Evolutionary conservation across 2,329 filamentous ascomycete genomes (phyloP).

Genomic region (Aspergillus chevalieri): DNA sequence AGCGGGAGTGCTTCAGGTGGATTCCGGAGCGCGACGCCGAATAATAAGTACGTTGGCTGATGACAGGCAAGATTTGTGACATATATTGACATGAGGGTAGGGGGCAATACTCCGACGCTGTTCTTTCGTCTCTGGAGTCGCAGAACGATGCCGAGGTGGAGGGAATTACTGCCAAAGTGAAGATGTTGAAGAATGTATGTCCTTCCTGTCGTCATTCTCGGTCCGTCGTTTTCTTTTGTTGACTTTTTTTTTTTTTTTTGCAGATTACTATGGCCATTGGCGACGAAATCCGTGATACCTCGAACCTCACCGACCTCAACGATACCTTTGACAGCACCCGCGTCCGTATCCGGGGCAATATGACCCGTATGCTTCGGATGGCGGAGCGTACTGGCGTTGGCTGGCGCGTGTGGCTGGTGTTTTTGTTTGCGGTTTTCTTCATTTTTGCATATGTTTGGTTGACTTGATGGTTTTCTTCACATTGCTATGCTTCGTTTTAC

Average conservation of each 20-base stretch:
- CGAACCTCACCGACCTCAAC: conserved; percentile 88
- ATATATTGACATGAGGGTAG: conserved; percentile 36
- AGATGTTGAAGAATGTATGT: conserved; percentile 79
- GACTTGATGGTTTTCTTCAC: conserved; percentile 51
- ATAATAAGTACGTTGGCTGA: conserved; percentile 51
- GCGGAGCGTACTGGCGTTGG: conserved; percentile 88
- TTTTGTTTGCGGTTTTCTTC: conserved; percentile 75
- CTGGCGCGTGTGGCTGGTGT: conserved; percentile 89
- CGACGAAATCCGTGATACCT: conserved; percentile 87
- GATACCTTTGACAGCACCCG: conserved; percentile 84
- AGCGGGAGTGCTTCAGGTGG: conserved; percentile 22
- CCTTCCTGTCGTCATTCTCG: neutral
- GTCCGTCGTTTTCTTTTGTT: neutral
- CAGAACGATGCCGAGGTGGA: conserved; percentile 89
- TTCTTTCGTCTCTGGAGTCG: conserved; percentile 87
- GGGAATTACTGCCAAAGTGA: conserved; percentile 86
- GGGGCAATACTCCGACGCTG: conserved; percentile 87
- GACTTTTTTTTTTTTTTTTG: neutral
- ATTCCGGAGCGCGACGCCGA: conserved; percentile 62
- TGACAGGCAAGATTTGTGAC: neutral
- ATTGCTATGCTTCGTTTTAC: neutral
- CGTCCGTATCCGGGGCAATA: conserved; percentile 75
- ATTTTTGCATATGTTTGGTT: conserved; percentile 93
- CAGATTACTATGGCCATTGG: conserved; percentile 90
- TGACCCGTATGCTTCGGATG: conserved; percentile 97